Evolutionary conservation across 371 early-diverging fungal species (phyloP), one percentile per base, ranked within the genome.

Genomic region (Rhizomucor pusillus): DNA sequence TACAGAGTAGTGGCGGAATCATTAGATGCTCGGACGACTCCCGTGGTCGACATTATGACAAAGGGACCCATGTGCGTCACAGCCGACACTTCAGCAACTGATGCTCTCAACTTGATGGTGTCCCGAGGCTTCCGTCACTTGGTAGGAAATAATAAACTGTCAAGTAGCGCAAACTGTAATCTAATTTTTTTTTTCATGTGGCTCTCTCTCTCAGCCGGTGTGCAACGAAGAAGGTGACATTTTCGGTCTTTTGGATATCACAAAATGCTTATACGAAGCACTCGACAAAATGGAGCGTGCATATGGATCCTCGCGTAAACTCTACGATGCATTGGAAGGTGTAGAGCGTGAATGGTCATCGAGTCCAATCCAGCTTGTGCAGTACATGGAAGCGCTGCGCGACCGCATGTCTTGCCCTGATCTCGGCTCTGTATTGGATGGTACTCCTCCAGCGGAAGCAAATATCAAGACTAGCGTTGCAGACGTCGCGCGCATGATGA

Each of bases 91-190:
- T 80, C 84, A 41, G 92, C 90, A 14, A 91, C 90, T 18, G 97
- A 96, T 65, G 99, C 98, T 24, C 73, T 98, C 40, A 90, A 90
- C 67, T 83, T 92, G 60, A 97, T 98, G 99, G 95, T 96, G 11
- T 84, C 82, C 29, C 85, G 94, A 50, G 90, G 93, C n/a, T 98
- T 97, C 81, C 85, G 99, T 43, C 99, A 98, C 68, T 75, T 98
- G 81, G 86, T 81, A 81, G 62, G 46, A 6, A 45, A 14, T 29
- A 11, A 35, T n/a, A 16, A 36, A 37, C 22, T 7, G 16, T 14
- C 23, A 20, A 12, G 20, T 19, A 34, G 9, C 35, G 46, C 25
- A 24, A 35, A 41, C 22, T 12, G 36, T 37, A 5, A 29, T 35
- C 41, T 43, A 14, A 13, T 11, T 5, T 47, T 48, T 53, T 33